Base-by-base conservation (phyloP, 345 rosid genomes). In the Diplotaxis tenuifolia region DNA sequence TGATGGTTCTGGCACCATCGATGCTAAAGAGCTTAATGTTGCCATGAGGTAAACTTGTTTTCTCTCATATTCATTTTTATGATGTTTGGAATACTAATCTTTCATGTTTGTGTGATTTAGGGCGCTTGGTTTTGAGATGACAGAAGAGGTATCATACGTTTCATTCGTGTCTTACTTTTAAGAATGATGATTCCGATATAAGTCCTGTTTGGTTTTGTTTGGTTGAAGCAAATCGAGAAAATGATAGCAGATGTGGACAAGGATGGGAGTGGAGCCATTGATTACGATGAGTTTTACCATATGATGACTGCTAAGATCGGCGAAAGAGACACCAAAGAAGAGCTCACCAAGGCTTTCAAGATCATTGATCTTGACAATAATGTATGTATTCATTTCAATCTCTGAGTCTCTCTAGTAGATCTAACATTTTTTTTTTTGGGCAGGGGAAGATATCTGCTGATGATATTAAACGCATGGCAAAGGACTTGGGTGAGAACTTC, bases 281-380 rank as follows among this genome's bases (percentile, higher is more conserved):
- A 95, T 81, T 95, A 82, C 77, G 94, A 92, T 82, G 99, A 95
- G 82, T 96, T 96, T 80, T 89, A 59, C 11, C 78, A 86, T 63
- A 96, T 92, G 99, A 96, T 96, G 99, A 96, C 97, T 32, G 88
- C 96, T 53, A 96, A 96, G 82, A 90, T 92, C 63, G 98, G 98
- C 42, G 99, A 96, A 79, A 86, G 97, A 80, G 93, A 96, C 81
- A 82, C 90, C 1, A 96, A 88, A 73, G 98, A 90, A 80, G 97
- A 96, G 84, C 91, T 96, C 19, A 77, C 62, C 61, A 92, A 90
- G 76, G 97, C 98, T 6, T 92, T 92, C 72, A 76, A 55, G 20
- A 81, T 92, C 76, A 87, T 92, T 77, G 99, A 96, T 87, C 88
- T 85, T 21, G 97, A 96, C 84, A 85, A 85, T 16, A 90, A 89